phyloP scores from a whole-genome alignment of 2,329 filamentous ascomycete genomes.

The Lachnellula suecica region DNA sequence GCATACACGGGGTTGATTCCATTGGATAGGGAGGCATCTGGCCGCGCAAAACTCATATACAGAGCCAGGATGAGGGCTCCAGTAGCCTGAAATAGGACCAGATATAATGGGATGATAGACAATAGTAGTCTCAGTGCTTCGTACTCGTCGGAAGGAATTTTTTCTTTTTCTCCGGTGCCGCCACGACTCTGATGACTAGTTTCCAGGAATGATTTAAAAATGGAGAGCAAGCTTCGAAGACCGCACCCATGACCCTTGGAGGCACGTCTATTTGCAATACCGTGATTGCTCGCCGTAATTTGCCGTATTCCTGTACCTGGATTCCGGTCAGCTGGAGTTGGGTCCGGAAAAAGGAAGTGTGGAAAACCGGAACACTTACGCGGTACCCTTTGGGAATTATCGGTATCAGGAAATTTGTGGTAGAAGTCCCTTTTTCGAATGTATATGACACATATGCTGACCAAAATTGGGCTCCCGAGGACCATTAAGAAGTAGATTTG shows the following conservation, averaged over 20 bases:
- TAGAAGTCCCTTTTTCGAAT: slow-evolving; percentile 61
- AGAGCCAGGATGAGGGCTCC: slow-evolving; percentile 55
- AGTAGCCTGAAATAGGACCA: slow-evolving; percentile 55
- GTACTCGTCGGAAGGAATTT: slow-evolving; percentile 61
- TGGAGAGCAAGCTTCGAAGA: too few relatives aligned
- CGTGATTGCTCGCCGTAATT: too few relatives aligned
- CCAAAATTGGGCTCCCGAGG: slow-evolving; percentile 62
- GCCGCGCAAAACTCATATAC: slow-evolving; percentile 52
- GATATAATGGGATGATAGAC: slow-evolving; percentile 59
- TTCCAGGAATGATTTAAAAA: slow-evolving; percentile 30
- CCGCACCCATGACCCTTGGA: too few relatives aligned
- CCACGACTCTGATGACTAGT: slow-evolving; percentile 54
- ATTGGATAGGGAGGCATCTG: slow-evolving; percentile 47
- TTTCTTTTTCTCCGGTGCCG: slow-evolving; percentile 49
- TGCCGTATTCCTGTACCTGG: too few relatives aligned
- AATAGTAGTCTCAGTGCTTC: slow-evolving; percentile 59
- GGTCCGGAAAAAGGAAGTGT: too few relatives aligned
- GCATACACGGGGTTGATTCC: slow-evolving; percentile 54
- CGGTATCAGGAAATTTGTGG: slow-evolving; percentile 53
- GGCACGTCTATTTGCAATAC: too few relatives aligned
- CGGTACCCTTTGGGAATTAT: slow-evolving; percentile 36
- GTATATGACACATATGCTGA: slow-evolving; percentile 61
- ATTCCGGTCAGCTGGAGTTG: not conserved
- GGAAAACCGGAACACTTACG: not conserved
- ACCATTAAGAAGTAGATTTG: slow-evolving; percentile 63